Evolutionary conservation across 2,329 filamentous ascomycete species (phyloP), one percentile per base, ranked within the genome.

Genomic region (Epichloe uncinata): DNA sequence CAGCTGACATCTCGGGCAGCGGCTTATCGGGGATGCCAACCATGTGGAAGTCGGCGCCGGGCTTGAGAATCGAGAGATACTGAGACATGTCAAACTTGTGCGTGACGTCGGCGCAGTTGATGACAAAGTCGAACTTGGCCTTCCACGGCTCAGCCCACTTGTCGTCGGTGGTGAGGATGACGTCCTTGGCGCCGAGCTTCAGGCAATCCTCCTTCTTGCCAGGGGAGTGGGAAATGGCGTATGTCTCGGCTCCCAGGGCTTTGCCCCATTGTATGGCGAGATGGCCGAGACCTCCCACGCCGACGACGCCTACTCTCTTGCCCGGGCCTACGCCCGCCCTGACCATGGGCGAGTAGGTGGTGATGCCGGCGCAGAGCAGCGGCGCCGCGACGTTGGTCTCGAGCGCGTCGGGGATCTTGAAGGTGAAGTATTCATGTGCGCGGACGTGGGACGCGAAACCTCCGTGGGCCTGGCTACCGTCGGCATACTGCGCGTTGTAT

Each of bases 301-400:
- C 85, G 12, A 87, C 70, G 48, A 91, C 77, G 0, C 80, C 85
- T 0, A 91, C 82, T 4, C 67, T 73, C 64, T 85, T 86, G 4
- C 85, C 85, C 0, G 82, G 81, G 0, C 85, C 85, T 36, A 79
- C 74, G 1, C 78, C 79, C 36, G 85, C 80, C 30, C 82, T 74
- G 46, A 75, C 74, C 15, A 93, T 66, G 0, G 87, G 86, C 4
- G 77, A 76, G 61, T 78, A 93, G 0, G 83, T 76, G 0, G 87
- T 93, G 48, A 91, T 74, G 1, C 87, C 86, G 1, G 81, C 87
- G 60, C 87, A 91, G 30, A 91, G 73, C 70, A 93, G 80, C 1
- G 86, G 85, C 1, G 85, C 77, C 0, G 72, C 74, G 1, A 69
- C 60, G 34, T 73, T 70, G 0, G 70, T 70, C 7, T 69, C 63